Conservation (phyloP, 768 basidiomycete genomes). For the Pulveroboletus frians region DNA sequence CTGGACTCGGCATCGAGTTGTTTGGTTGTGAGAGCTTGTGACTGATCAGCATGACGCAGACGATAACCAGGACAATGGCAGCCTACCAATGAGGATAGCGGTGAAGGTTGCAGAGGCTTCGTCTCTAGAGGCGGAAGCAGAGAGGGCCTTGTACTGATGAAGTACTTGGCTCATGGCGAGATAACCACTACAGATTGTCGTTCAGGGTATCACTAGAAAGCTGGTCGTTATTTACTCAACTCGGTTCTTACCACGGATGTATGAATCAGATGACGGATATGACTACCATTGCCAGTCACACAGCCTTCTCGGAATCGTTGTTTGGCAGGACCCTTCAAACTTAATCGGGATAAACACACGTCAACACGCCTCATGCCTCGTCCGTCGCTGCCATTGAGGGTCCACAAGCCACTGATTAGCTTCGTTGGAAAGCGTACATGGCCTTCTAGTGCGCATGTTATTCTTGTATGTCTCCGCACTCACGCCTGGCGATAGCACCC, state of each 20-base stretch:
- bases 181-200: background rate
- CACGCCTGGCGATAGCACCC: constrained; percentile 29
- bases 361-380: constrained; percentile 28
- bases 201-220: background rate
- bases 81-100: constrained; percentile 15
- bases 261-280: background rate
- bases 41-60: constrained; percentile 5
- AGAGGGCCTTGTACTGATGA: constrained; percentile 17
- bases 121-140: constrained; percentile 3
- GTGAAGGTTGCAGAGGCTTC: constrained; percentile 7
- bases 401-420: constrained; percentile 55
- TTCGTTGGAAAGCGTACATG: constrained; percentile 57
- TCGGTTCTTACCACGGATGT: background rate
- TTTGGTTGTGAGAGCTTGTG: constrained; percentile 12
- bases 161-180: constrained; percentile 15
- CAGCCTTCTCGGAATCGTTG: constrained; percentile 8
- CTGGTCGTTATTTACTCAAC: background rate
- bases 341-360: constrained; percentile 19
- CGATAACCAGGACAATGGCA: constrained; percentile 5
- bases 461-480: background rate
- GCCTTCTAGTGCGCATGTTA: constrained; percentile 38
- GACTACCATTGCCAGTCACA: constrained; percentile 3
- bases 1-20: constrained; percentile 40
- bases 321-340: constrained; percentile 17
- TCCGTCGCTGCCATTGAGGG: constrained; percentile 35